phyloP scores from a whole-genome alignment of 2,329 filamentous ascomycete genomes.

The Nigrospora oryzae region DNA sequence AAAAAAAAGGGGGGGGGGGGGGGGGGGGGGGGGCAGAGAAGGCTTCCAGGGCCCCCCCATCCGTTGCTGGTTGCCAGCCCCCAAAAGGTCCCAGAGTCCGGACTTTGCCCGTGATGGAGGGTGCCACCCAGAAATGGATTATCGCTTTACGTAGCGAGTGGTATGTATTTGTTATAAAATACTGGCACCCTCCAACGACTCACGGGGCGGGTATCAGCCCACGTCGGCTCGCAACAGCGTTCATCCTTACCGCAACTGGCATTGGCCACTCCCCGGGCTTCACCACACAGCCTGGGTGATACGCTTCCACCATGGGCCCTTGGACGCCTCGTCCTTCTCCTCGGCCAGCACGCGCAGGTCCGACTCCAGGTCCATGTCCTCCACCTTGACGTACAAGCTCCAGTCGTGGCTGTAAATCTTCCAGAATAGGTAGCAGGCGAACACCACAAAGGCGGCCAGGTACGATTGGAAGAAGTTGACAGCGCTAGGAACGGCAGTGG shows the following conservation, averaged over 20 bases:
- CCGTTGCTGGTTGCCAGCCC: too few species aligned
- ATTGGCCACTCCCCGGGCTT: not conserved
- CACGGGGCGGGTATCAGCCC: too few species aligned
- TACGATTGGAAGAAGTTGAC: conserved; percentile 51
- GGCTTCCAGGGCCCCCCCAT: too few species aligned
- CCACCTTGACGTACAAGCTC: conserved; percentile 46
- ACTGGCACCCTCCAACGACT: too few species aligned
- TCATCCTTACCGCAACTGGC: not conserved
- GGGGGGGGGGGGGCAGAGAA: too few species aligned
- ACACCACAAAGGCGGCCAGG: conserved; percentile 47
- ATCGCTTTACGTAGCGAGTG: too few species aligned
- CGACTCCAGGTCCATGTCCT: conserved; percentile 53
- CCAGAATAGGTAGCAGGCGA: conserved; percentile 54
- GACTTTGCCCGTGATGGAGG: too few species aligned
- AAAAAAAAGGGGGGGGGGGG: too few species aligned
- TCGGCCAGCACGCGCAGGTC: conserved; percentile 48
- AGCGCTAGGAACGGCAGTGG: conserved; percentile 24
- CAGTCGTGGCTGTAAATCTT: conserved; percentile 49
- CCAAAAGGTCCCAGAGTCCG: too few species aligned
- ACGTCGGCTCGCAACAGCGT: too few species aligned
- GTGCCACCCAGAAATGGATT: too few species aligned
- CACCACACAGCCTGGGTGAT: conserved; percentile 25
- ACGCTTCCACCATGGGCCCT: conserved; percentile 26
- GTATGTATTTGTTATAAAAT: too few species aligned
- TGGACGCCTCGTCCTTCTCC: conserved; percentile 22